Base-by-base conservation (phyloP, 306 rosid species). In the Fragaria ananassa region DNA sequence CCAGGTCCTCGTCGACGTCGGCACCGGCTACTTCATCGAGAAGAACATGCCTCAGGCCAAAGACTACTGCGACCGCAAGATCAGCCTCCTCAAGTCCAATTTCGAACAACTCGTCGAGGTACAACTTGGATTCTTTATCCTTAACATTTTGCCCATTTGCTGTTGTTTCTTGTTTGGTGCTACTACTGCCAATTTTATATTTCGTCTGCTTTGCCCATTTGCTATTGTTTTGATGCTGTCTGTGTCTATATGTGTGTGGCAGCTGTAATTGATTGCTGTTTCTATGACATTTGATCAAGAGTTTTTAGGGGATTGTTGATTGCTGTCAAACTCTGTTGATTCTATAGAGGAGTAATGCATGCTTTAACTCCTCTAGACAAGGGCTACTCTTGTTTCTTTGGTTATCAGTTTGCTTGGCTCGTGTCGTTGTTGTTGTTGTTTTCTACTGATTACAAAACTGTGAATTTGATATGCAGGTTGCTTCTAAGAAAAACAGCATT, bases 51-150 rank as follows among this genome's bases (percentile, higher is more conserved):
- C 77, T 8, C 93, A 91, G 82, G 99, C 97, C 41, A 89, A 92
- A 69, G 93, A 95, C 68, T 95, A 95, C 68, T 95, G 99, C 71
- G 90, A 90, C 8, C 91, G 97, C 19, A 95, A 95, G 84, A 95
- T 90, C 90, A 88, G 68, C 81, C 81, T 95, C 79, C 92, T 95
- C 72, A 92, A 86, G 72, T 92, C 99, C 0, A 95, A 95, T 85
- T 95, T 90, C 18, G 97, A 95, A 72, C 99, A 95, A 77, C 97
- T 95, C 74, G 44, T 92, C n/a, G 96, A 95, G 90, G 99, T 95
- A 0, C 3, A 13, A 29, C 18, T 0, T 11, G 35, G 35, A 0
- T 23, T 23, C 14, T 56, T 10, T 21, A 0, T 0, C 23, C 25
- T 37, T 0, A 37, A 37, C 41, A 37, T 19, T 47, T 51, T n/a